Percentiles rank a stretch among this genome's conserved stretches.
phyloP scores from a whole-genome alignment of 179 eudicot species.

The Heliamphora pulchella region DNA sequence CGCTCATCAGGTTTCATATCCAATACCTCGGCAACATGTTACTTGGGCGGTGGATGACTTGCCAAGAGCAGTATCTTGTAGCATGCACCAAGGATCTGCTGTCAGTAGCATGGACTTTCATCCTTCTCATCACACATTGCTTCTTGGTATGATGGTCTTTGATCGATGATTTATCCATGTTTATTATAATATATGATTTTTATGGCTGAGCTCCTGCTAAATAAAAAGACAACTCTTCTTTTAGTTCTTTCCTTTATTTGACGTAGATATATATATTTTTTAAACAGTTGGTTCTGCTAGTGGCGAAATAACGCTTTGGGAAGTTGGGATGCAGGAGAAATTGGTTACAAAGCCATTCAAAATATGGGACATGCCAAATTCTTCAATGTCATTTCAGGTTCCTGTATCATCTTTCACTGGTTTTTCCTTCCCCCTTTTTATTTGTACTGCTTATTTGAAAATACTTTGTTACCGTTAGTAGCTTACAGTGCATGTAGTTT shows the following conservation, averaged over 20 bases:
- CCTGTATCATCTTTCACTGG: background rate
- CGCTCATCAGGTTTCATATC: conserved; percentile 53
- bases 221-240: no score
- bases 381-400: conserved; percentile 64
- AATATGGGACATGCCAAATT: conserved; percentile 52
- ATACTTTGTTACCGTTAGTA: no score
- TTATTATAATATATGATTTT: background rate
- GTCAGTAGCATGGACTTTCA: conserved; percentile 86
- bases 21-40: conserved; percentile 53
- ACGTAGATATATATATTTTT: background rate
- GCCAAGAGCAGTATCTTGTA: conserved; percentile 62
- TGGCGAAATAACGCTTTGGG: conserved; percentile 83
- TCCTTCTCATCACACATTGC: conserved; percentile 64
- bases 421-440: background rate
- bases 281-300: conserved; percentile 62
- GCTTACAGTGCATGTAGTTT: no score
- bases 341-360: conserved; percentile 67
- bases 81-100: conserved; percentile 54
- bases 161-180: background rate
- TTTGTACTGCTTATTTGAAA: no score
- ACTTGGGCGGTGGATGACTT: conserved; percentile 70
- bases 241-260: no score
- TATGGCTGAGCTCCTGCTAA: no score
- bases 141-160: conserved; percentile 45
- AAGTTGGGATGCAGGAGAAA: conserved; percentile 59